Conservation (phyloP, 306 rosid genomes). For the Urtica urens region DNA sequence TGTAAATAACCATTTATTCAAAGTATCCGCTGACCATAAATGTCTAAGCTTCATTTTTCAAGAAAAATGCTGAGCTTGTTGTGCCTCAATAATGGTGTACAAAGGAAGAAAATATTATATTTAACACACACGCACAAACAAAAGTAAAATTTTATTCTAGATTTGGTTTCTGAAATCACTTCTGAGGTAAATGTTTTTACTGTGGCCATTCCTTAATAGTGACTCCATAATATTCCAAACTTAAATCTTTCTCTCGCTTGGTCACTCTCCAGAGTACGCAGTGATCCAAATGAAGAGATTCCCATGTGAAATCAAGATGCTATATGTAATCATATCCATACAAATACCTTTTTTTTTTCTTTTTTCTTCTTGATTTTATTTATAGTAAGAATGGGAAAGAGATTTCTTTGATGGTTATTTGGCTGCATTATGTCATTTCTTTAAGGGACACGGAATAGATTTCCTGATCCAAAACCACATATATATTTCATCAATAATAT, state of each 20-base stretch:
- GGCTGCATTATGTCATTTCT: conserved; percentile 4
- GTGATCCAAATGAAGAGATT: conserved; percentile 25
- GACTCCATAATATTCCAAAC: not conserved
- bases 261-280: not conserved
- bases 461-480: not conserved
- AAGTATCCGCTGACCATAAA: too few relatives aligned
- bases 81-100: too few relatives aligned
- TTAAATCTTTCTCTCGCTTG: conserved; percentile 2
- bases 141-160: conserved; percentile 16
- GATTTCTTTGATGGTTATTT: not conserved
- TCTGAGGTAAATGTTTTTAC: conserved; percentile 9
- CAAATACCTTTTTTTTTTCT: too few relatives aligned
- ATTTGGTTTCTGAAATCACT: conserved; percentile 23
- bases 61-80: too few relatives aligned
- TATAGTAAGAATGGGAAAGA: conserved; percentile 13
- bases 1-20: too few relatives aligned
- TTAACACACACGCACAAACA: too few relatives aligned
- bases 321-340: conserved; percentile 14
- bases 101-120: too few relatives aligned
- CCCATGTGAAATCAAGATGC: conserved; percentile 37
- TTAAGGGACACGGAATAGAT: not conserved
- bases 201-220: not conserved
- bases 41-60: too few relatives aligned
- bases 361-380: not conserved
- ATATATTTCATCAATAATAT: not conserved